Percentiles rank a stretch among this genome's conserved stretches.
These are phyloP conservation scores for Kazachstania bromeliacearum DNA, from an alignment of 805 yeast genomes.

Conservation along the genomic window DNA sequence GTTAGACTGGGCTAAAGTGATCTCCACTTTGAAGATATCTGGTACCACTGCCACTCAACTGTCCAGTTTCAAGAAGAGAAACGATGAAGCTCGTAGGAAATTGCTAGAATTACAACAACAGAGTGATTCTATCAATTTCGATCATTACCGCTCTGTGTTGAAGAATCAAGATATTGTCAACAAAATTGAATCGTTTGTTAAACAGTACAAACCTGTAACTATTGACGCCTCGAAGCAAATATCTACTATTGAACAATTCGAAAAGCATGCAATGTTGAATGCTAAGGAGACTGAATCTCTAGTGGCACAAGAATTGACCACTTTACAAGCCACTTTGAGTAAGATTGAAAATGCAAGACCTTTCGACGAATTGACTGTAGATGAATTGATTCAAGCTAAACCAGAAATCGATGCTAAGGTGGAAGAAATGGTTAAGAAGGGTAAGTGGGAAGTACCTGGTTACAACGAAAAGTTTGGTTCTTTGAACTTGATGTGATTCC, in stretches of 20 bases:
- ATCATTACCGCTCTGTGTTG: conserved; percentile 66
- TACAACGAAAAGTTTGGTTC: conserved; percentile 98
- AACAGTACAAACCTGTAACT: conserved; percentile 70
- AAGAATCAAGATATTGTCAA: conserved; percentile 73
- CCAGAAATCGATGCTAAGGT: conserved; percentile 98
- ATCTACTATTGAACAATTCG: conserved; percentile 86
- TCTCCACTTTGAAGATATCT: conserved; percentile 79
- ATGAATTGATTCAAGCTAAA: conserved; percentile 88
- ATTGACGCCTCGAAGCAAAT: conserved; percentile 83
- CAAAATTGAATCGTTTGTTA: conserved; percentile 70
- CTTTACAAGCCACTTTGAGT: conserved; percentile 77
- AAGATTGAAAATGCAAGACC: conserved; percentile 97
- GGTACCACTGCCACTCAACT: conserved; percentile 86
- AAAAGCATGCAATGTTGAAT: conserved; percentile 89
- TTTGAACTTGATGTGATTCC: conserved; percentile 79
- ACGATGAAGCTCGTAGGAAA: conserved; percentile 91
- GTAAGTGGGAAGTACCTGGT: conserved; percentile 97
- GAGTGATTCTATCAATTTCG: conserved; percentile 71
- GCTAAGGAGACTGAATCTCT: conserved; percentile 88
- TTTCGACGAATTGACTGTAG: conserved; percentile 92
- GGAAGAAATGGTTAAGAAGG: conserved; percentile 86
- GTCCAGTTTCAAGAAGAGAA: conserved; percentile 93
- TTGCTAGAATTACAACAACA: conserved; percentile 62
- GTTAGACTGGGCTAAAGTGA: conserved; percentile 91
- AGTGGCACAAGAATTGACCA: conserved; percentile 76